Percentiles rank a stretch among this genome's conserved stretches.
Conservation (phyloP, 352 stramenopile genomes). For the Globisporangium heterothallicum region DNA sequence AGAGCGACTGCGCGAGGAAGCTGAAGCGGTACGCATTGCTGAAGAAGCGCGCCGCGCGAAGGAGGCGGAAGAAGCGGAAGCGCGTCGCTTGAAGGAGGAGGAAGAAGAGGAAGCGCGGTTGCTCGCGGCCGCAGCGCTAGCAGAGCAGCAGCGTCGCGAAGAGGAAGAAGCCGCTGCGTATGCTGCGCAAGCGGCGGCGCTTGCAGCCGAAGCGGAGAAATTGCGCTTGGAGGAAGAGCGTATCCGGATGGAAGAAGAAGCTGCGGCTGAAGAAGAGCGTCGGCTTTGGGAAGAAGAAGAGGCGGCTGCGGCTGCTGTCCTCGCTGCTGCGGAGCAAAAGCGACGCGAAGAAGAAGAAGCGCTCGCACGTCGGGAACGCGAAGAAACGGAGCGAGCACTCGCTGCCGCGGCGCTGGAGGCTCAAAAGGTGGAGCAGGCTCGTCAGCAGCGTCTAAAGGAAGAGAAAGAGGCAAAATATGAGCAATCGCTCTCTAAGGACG, state of each 20-base stretch:
- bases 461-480: conserved; percentile 82
- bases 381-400: conserved; percentile 34
- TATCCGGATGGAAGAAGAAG: conserved; percentile 20
- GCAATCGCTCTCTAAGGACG: conserved; percentile 81
- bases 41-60: not conserved
- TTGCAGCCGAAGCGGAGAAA: conserved; percentile 24
- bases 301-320: conserved; percentile 5
- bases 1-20: conserved; percentile 6
- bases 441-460: conserved; percentile 41
- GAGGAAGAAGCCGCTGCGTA: conserved; percentile 29
- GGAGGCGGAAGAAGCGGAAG: conserved; percentile 3
- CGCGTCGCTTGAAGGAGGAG: conserved; percentile 1
- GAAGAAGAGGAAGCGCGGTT: conserved; percentile 2
- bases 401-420: conserved; percentile 38
- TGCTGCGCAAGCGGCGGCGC: conserved; percentile 13
- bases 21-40: not conserved
- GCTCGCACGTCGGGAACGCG: conserved; percentile 15
- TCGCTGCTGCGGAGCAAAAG: conserved; percentile 9
- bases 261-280: conserved; percentile 25
- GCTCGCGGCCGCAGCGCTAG: conserved; percentile 5
- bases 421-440: conserved; percentile 39
- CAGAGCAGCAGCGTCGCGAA: conserved; percentile 28
- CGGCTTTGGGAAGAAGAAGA: conserved; percentile 11
- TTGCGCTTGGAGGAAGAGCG: conserved; percentile 27
- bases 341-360: conserved; percentile 13